Percentiles rank a stretch among this genome's conserved stretches.
Evolutionary conservation across 2,329 filamentous ascomycete species (phyloP).

Genomic region (Ascochyta fabae): DNA sequence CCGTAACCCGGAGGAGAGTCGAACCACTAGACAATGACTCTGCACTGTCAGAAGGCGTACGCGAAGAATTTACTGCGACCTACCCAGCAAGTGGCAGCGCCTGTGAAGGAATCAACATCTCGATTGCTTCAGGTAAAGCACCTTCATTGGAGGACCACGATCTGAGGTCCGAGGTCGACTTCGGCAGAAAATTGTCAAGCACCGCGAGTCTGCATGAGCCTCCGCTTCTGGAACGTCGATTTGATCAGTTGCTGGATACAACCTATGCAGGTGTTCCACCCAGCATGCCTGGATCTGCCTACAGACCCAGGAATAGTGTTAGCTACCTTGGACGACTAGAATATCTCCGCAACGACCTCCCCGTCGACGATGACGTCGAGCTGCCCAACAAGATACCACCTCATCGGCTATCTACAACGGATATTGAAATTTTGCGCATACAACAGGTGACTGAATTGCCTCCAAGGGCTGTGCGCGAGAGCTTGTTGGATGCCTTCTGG

Average conservation of each 20-base stretch:
- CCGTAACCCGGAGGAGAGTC: conserved; percentile 18
- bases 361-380: conserved; percentile 42
- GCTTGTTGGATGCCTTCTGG: conserved; percentile 51
- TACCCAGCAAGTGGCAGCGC: conserved; percentile 8
- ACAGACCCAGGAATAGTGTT: conserved; percentile 30
- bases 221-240: conserved; percentile 25
- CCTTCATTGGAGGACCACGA: conserved; percentile 19
- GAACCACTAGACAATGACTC: conserved; percentile 22
- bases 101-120: conserved; percentile 5
- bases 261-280: conserved; percentile 21
- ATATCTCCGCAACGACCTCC: conserved; percentile 43
- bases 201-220: conserved; percentile 30
- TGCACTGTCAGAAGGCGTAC: conserved; percentile 16
- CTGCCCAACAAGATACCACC: conserved; percentile 38
- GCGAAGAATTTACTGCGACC: conserved; percentile 12
- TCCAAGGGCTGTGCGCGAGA: conserved; percentile 42
- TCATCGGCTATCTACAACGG: conserved; percentile 36
- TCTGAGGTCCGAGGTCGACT: conserved; percentile 26
- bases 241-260: conserved; percentile 27
- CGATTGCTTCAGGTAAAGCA: conserved; percentile 4
- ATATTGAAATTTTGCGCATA: conserved; percentile 38
- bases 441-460: conserved; percentile 41
- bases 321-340: conserved; percentile 44
- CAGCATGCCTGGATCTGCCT: conserved; percentile 23
- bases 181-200: conserved; percentile 31